Evolutionary conservation across 73 alveolate genomes (phyloP), one percentile per base, ranked within the genome.

Genomic region (Durusdinium trenchii): DNA sequence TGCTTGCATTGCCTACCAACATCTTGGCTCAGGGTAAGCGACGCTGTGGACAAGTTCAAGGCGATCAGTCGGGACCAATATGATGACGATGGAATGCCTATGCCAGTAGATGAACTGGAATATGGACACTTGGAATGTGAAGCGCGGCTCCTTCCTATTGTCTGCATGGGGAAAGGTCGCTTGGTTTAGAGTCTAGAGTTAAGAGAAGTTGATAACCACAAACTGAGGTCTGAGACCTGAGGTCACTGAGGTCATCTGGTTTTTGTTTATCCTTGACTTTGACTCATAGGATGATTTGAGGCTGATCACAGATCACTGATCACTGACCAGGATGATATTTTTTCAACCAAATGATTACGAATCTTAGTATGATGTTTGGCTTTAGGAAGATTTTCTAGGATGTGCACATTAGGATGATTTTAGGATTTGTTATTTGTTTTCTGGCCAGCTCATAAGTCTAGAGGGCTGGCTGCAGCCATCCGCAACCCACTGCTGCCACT

Each of bases 161-260:
- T 71, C 36, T 38, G 84, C 84, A 71, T 71, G 84, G 84, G 84
- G 4, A 71, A 71, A 38, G 84, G 84, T 36, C 51, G 6, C 84
- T 71, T 71, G 84, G 10, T 32, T 71, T 10, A 71, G 42, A 71
- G 6, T 6, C 5, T 6, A 5, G 38, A 9, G 51, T 7, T 6
- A 38, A 38, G 51, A n/a, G 50, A 28, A 69, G 35, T 35, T n/a
- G 32, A n/a, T 2, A 12, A 69, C 2, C 47, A 12, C 6, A n/a
- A 9, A 4, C 30, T n/a, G n/a, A n/a, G n/a, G n/a, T n/a, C n/a
- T n/a, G n/a, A n/a, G n/a, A n/a, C n/a, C n/a, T n/a, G n/a, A n/a
- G n/a, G n/a, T n/a, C n/a, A n/a, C n/a, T n/a, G n/a, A n/a, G n/a
- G n/a, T n/a, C n/a, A n/a, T 69, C 38, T 26, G 32, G 32, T 69